Base-by-base conservation (phyloP, 2,329 filamentous ascomycete genomes). In the Seiridium cupressi region DNA sequence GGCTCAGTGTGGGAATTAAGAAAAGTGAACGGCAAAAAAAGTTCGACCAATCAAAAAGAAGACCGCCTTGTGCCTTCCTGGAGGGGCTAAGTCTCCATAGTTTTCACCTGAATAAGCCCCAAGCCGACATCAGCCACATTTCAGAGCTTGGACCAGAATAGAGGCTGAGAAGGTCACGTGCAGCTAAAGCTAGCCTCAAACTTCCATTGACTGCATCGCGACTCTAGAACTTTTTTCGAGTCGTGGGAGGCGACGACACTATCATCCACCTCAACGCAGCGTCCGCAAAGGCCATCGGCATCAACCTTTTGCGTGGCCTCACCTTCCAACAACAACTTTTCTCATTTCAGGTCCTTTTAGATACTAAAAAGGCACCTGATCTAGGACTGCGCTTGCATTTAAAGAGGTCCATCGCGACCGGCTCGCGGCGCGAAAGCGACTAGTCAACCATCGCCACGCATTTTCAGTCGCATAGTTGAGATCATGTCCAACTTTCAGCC, bases 401-500 rank as follows among this genome's bases (percentile, higher is more conserved):
- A 54, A 60, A 47, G 58, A 62, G 54, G 60, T 60, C 62, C 60
- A 57, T 62, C 70, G 70, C 70, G 70, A 67, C 63, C 55, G 65
- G 63, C 66, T 69, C 70, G 71, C 70, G 71, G 69, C 68, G 70
- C 70, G 70, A 66, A 69, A 72, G 69, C 68, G 58, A 60, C 51
- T 3, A 40, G n/a, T 36, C 31, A 57, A 31, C 40, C 58, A 60
- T 60, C 32, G 57, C 31, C 40, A 38, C 40, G 51, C 44, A 49
- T 51, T 36, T 5, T 26, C 7, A 6, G 13, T 51, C 34, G 9
- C 34, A 42, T 42, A 42, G 26, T 26, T 35, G 32, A n/a, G 53
- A 56, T 32, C 36, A 85, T 85, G 83, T 83, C 82, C 66, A 77
- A 74, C 66, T 78, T 79, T 66, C 77, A 74, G 59, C 83, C 81